These are phyloP conservation scores for Arthrobotrys iridis DNA, from an alignment of 2,329 filamentous ascomycete genomes.

Conservation along the genomic window DNA sequence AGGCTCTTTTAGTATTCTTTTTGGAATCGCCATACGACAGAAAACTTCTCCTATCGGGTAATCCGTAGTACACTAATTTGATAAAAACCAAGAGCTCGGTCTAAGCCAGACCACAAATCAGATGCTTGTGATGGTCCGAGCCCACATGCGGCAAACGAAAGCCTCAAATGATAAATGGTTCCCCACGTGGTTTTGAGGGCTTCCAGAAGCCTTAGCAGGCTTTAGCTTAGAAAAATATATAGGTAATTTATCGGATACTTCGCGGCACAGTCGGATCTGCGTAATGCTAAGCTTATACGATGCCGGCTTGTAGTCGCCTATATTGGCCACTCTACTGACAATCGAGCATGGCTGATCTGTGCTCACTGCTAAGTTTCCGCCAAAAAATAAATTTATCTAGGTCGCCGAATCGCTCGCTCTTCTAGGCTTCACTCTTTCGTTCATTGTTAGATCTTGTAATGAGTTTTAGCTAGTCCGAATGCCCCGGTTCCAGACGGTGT, in stretches of 20 bases:
- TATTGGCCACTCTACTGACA: background rate
- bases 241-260: constrained; percentile 4
- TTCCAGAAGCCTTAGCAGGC: constrained; percentile 1
- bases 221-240: background rate
- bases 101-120: no score
- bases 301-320: background rate
- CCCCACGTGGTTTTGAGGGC: background rate
- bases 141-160: no score
- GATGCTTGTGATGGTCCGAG: no score
- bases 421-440: background rate
- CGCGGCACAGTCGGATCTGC: background rate
- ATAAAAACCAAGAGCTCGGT: no score
- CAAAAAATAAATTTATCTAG: no score
- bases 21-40: no score
- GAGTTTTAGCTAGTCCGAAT: background rate
- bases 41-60: no score
- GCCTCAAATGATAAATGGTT: background rate
- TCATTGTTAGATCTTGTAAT: background rate
- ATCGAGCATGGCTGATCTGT: background rate
- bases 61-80: no score
- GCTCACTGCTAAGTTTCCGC: background rate
- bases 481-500: constrained; percentile 21
- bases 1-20: no score
- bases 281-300: background rate
- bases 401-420: background rate